Evolutionary conservation across 2,329 filamentous ascomycete species (phyloP).

Genomic region (Cercospora sojina): DNA sequence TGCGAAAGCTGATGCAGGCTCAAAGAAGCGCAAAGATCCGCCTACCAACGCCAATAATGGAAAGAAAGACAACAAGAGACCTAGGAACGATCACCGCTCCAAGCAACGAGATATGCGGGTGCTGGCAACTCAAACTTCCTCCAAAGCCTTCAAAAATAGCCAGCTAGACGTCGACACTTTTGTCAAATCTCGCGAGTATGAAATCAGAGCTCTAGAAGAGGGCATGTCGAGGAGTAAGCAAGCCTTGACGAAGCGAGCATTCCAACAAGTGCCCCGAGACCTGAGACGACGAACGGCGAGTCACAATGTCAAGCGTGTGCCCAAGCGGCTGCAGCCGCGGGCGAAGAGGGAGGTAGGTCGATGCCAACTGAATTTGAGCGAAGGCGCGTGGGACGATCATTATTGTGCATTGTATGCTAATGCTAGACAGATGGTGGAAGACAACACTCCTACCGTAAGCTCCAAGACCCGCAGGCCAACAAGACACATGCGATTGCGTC

Average conservation of each 20-base stretch:
- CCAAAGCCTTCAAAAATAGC: constrained; percentile 63
- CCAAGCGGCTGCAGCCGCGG: constrained; percentile 68
- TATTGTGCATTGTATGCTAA: constrained; percentile 21
- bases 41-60: constrained; percentile 18
- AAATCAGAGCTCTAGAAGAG: constrained; percentile 80
- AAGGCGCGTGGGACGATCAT: constrained; percentile 22
- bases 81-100: constrained; percentile 27
- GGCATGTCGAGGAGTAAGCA: constrained; percentile 75
- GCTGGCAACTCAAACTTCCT: constrained; percentile 48
- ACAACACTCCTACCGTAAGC: constrained; percentile 83
- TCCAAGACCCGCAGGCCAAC: constrained; percentile 61
- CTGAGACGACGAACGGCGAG: constrained; percentile 86
- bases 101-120: constrained; percentile 45
- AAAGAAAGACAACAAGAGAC: constrained; percentile 20
- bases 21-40: constrained; percentile 33
- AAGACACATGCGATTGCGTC: constrained; percentile 58
- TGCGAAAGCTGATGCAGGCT: constrained; percentile 8
- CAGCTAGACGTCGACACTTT: constrained; percentile 84
- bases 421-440: constrained; percentile 69
- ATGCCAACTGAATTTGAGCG: constrained; percentile 8
- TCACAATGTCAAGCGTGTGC: constrained; percentile 90
- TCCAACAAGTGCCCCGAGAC: constrained; percentile 83
- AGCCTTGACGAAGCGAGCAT: constrained; percentile 67
- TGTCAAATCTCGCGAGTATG: constrained; percentile 79
- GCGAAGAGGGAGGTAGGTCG: constrained; percentile 58